Evolutionary conservation across 148 eudicot species (phyloP).

Genomic region (Rhododendron ovatum): DNA sequence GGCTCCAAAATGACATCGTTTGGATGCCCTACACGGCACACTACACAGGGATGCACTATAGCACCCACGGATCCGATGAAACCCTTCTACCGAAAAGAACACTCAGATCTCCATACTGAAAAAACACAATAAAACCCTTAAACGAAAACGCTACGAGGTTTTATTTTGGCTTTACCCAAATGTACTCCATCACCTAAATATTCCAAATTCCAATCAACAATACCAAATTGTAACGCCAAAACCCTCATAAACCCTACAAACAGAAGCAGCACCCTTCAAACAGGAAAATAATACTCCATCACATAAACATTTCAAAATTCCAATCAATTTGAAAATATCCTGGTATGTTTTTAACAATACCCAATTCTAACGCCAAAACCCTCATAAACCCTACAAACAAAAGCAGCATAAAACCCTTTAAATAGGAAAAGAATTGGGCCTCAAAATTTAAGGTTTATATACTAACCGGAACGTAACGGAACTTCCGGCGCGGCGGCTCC

Average conservation of each 20-base stretch:
- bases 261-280: not conserved
- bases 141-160: not conserved
- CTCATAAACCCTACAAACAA: not conserved
- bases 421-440: not conserved
- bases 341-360: not conserved
- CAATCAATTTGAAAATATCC: not conserved
- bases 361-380: not conserved
- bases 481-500: constrained; percentile 41
- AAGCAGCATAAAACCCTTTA: not conserved
- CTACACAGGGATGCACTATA: no score
- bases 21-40: no score
- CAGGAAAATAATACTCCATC: no score
- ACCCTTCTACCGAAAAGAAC: no score
- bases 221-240: not conserved
- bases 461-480: constrained; percentile 61
- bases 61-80: no score
- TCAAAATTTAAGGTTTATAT: not conserved
- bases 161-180: not conserved
- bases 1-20: no score
- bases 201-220: not conserved
- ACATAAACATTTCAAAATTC: no score
- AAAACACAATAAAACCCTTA: not conserved
- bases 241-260: not conserved
- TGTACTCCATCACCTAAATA: not conserved
- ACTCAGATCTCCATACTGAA: not conserved